Evolutionary conservation across 2,329 filamentous ascomycete species (phyloP), one percentile per base, ranked within the genome.

Genomic region (Botrytis fragariae): DNA sequence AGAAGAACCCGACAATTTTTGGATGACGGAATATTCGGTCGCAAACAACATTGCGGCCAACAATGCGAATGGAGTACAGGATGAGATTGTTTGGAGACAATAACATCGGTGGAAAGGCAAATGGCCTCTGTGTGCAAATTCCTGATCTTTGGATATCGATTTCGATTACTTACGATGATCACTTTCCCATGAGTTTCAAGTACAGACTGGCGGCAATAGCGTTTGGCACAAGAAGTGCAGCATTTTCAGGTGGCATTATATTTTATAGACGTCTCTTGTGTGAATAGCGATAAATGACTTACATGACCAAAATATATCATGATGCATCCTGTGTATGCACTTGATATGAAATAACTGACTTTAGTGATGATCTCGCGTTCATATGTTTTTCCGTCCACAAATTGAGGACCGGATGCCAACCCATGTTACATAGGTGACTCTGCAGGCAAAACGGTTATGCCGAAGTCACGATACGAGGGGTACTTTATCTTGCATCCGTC

Each of bases 1-100:
- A 76, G 83, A 87, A 16, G 88, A 90, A 57, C 81, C 82, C 25
- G 82, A 84, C 42, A 73, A 75, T 14, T 82, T 82, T 72, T 84
- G 83, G 83, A 84, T 84, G 78, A 81, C 79, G 75, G 82, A 81
- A 69, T 84, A 83, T 74, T 65, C 77, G 20, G 39, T 35, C 20
- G 59, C 77, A 2, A 78, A 73, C 35, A 75, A 63, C 51, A 62
- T 75, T 35, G 59, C 76, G 14, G 62, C 77, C 29, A 74, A 74
- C 35, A 73, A 72, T 37, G 71, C 67, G 25, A 77, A 60, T 74
- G 76, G 78, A 62, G 48, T 77, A 73, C 72, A 75, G 35, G 79
- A 79, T 64, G 77, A 80, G 62, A 77, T 76, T 73, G 72, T 78
- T 63, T 81, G 80, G 80, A 75, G 74, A 76, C 80, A 81, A 81